Base-by-base conservation (phyloP, 495 filamentous ascomycete genomes). In the Parathielavia hyrcaniae region DNA sequence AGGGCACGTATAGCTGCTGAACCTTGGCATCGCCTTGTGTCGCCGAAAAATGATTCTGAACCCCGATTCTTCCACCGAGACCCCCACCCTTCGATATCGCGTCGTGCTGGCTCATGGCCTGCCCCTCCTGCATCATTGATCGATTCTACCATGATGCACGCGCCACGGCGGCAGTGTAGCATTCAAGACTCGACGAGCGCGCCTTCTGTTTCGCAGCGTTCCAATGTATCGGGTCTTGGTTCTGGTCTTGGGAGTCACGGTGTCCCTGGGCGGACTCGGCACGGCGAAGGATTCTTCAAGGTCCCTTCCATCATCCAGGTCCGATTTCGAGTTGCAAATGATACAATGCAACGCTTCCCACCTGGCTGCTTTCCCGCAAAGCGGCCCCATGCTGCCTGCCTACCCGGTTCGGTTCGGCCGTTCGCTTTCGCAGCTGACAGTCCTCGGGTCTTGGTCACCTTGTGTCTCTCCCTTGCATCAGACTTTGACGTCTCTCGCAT, bases 41-140 rank as follows among this genome's bases (percentile, higher is more conserved):
- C 22, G 1, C 22, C 38, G 22, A 10, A 10, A 40, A 10, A 30
- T 16, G 12, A 22, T 4, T 41, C 26, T 38, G 39, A 30, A 30
- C 51, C 51, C 52, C 9, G 12, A 55, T 55, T 13, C 53, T 47
- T 47, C 40, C 41, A 55, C 53, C 53, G 53, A 55, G 53, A 55
- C 53, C 53, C 53, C 53, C 53, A 55, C 52, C 41, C 16, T 22
- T 10, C 30, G 41, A 34, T 36, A 38, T 41, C 22, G 19, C 39
- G 23, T 12, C 19, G 13, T 19, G 16, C 43, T 45, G 23, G 35
- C 34, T 30, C 32, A 19, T 5, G 9, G 9, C 50, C 5, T 12
- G 13, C 22, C 14, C 7, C 16, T 53, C 50, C 30, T 22, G 36
- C 36, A 52, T 12, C 51, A 53, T 34, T n/a, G 26, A 50, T 39